Evolutionary conservation across 73 alveolate genomes (phyloP).

Genomic region (Symbiodinium pilosum): DNA sequence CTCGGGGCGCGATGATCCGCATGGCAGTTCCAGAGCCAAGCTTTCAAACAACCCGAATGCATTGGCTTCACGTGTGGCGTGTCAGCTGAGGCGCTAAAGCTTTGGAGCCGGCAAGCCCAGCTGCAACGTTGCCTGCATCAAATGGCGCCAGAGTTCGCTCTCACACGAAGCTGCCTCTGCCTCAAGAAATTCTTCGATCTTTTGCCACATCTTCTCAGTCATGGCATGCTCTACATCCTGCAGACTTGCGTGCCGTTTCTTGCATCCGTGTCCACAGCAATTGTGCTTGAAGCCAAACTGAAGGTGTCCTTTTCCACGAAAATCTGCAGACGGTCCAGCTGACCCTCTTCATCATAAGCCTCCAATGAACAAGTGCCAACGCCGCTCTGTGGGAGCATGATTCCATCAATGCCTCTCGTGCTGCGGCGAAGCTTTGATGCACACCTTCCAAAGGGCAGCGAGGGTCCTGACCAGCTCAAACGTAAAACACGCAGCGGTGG

Average conservation of each 20-base stretch:
- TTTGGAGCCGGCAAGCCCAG: neutral
- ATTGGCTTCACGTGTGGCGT: too few relatives aligned
- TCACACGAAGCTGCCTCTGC: neutral
- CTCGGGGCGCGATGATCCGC: neutral
- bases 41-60: too few relatives aligned
- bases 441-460: constrained; percentile 76
- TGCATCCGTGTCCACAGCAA: too few relatives aligned
- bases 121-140: neutral
- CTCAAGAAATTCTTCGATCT: constrained; percentile 9
- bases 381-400: too few relatives aligned
- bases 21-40: neutral
- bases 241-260: neutral
- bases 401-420: constrained; percentile 7
- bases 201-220: constrained; percentile 69
- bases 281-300: too few relatives aligned
- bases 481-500: neutral
- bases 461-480: constrained; percentile 3
- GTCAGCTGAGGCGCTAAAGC: neutral
- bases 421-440: constrained; percentile 11
- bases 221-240: constrained; percentile 53
- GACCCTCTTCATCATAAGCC: neutral
- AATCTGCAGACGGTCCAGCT: neutral
- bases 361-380: neutral
- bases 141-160: neutral
- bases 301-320: neutral